Evolutionary conservation across 129 eudicot species (phyloP), one percentile per base, ranked within the genome.

Genomic region (Flaveria ramosissima): DNA sequence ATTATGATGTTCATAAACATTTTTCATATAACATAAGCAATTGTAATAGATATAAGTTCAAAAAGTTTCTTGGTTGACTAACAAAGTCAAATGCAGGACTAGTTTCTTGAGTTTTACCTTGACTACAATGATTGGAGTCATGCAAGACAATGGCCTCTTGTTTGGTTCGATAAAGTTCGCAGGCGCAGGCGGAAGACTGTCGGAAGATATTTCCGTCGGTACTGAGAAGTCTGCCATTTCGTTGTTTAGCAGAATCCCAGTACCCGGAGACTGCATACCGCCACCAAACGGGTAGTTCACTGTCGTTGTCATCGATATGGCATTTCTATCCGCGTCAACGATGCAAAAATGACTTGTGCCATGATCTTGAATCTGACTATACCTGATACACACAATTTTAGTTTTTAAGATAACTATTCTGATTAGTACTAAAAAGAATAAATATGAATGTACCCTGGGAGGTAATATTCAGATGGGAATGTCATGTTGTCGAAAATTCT

Each of bases 341-440:
- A 94, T 84, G 82, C 99, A 89, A 71, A 94, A 89, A 50, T 94
- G 99, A 75, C 94, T 87, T 12, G 99, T 94, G 52, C 99, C 99
- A 64, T 88, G 88, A 51, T 94, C 97, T 81, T 79, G 76, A 74
- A 91, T 80, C 78, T 91, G 97, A 80, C 87, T 87, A 96, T 96
- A 94, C 81, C 97, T 94, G 67, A 47, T 59, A 15, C 42, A 20
- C 19, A 30, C 20, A 12, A 15, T 23, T 36, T 2, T 0, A 24
- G 43, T 26, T 63, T 63, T 64, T 12, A 72, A 52, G 16, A 39
- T 4, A 78, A 45, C 30, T 12, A 26, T 1, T 9, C 3, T 32
- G 48, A 45, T 48, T 2, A 15, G 16, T 17, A 30, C 26, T 23
- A 19, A 39, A 9, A 61, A 1, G 3, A 63, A n/a, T 24, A 61